phyloP scores from a whole-genome alignment of 139 green algal species.

The Pleodorina starrii region DNA sequence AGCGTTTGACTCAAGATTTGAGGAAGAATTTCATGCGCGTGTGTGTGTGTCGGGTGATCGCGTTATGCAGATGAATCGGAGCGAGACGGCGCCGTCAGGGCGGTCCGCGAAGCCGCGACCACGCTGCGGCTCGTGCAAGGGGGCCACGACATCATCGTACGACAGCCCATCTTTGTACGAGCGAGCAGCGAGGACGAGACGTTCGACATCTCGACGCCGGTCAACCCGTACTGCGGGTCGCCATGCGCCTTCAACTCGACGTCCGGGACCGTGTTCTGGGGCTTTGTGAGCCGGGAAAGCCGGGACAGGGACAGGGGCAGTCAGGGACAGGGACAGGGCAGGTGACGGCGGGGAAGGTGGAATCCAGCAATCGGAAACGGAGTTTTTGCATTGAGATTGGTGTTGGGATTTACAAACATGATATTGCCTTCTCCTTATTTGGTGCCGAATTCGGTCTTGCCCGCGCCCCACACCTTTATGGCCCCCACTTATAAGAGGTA shows the following conservation, averaged over 20 bases:
- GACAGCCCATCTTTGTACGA: slow-evolving; percentile 6
- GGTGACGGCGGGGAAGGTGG: background rate
- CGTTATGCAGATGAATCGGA: background rate
- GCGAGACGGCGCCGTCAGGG: background rate
- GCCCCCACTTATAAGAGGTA: too few relatives aligned
- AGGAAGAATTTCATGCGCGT: too few relatives aligned
- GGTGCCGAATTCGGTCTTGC: background rate
- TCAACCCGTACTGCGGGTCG: background rate
- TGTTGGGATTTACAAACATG: too few relatives aligned
- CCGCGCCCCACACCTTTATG: background rate
- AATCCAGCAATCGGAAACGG: too few relatives aligned
- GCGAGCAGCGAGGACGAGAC: background rate
- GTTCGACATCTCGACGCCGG: background rate
- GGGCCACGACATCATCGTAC: background rate
- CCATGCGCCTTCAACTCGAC: slow-evolving; percentile 34
- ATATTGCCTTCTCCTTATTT: too few relatives aligned
- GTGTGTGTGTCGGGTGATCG: background rate
- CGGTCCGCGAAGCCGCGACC: background rate
- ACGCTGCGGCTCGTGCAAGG: background rate
- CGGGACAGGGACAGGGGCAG: too few relatives aligned
- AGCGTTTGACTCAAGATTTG: too few relatives aligned
- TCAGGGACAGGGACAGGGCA: background rate
- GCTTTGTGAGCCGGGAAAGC: slow-evolving; percentile 25
- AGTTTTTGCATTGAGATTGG: too few relatives aligned
- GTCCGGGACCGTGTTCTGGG: slow-evolving; percentile 8